Evolutionary conservation across 2,329 filamentous ascomycete genomes (phyloP), one percentile per base, ranked within the genome.

Genomic region (Penicillium freii): DNA sequence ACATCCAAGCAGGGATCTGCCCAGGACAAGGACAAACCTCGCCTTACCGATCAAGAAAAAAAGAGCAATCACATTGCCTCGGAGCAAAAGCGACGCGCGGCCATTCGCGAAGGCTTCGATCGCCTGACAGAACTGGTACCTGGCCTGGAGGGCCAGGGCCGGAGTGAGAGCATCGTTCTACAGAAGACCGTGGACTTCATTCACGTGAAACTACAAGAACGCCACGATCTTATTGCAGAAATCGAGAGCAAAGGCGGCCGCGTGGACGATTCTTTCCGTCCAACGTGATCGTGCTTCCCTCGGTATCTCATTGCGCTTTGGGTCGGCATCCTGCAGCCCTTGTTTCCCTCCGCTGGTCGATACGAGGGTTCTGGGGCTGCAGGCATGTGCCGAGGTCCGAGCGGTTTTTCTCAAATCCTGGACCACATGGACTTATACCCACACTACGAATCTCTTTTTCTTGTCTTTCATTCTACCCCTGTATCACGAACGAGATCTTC

Each of bases 91-190:
- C 84, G 87, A 36, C 84, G 87, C 44, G 83, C 86, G 56, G 89
- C 88, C 15, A 96, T 96, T 63, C 84, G 92, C 46, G 86, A 90
- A 57, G 90, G 89, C 56, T 96, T 95, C 72, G 91, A 96, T 73
- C 84, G 87, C 34, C 82, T 96, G 27, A 90, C 90, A 17, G 84
- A 87, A 52, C 81, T 95, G 33, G 90, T 96, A 1, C 92, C 92
- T 0, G 91, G 90, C 0, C 81, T 95, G 52, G 84, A 90, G 66
- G 92, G 92, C 0, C 89, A 92, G 69, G 92, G 89, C 1, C 86
- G 91, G 45, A 94, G 90, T 62, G 92, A 96, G 73, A 90, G 90
- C 29, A 81, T 91, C 19, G 91, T 96, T n/a, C 80, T 96, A 23
- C 85, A 87, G 61, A 83, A 83, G 62, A 89, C 87, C 0, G 84